phyloP scores from a whole-genome alignment of 805 yeast species.

The Barnettozyma wickerhamii region DNA sequence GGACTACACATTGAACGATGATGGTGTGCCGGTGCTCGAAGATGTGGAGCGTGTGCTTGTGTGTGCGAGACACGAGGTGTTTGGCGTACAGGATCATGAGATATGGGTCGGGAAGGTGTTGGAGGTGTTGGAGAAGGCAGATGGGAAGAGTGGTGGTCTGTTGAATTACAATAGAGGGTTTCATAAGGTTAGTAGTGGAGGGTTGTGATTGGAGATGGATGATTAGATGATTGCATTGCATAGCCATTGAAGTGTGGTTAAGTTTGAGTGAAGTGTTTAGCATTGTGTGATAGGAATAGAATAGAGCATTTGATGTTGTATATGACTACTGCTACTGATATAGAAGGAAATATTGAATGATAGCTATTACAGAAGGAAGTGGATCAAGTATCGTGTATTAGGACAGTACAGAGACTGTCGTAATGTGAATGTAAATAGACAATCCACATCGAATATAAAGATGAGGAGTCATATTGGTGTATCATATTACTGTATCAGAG shows the following conservation, averaged over 20 bases:
- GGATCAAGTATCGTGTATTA: too few relatives aligned
- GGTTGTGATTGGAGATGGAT: too few relatives aligned
- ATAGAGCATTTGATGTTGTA: background rate
- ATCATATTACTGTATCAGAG: too few relatives aligned
- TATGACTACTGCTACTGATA: background rate
- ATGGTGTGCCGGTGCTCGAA: slow-evolving; percentile 46
- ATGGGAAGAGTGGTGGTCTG: slow-evolving; percentile 52
- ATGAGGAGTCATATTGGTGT: too few relatives aligned
- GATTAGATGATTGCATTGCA: background rate
- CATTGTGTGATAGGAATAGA: background rate
- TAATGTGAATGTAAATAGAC: too few relatives aligned
- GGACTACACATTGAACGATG: slow-evolving; percentile 28
- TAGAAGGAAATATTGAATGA: background rate
- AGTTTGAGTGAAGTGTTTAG: too few relatives aligned
- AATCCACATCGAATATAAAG: too few relatives aligned
- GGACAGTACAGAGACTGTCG: too few relatives aligned
- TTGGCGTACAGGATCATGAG: slow-evolving; percentile 78
- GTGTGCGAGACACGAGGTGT: slow-evolving; percentile 49
- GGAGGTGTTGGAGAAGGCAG: slow-evolving; percentile 41
- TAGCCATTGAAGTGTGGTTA: too few relatives aligned
- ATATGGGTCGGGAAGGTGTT: slow-evolving; percentile 81
- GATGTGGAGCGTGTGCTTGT: slow-evolving; percentile 54
- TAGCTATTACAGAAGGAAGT: too few relatives aligned
- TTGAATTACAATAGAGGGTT: slow-evolving; percentile 61
- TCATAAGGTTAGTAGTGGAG: slow-evolving; percentile 37